Evolutionary conservation across 2,329 filamentous ascomycete species (phyloP), one percentile per base, ranked within the genome.

Genomic region (Didymella exigua): DNA sequence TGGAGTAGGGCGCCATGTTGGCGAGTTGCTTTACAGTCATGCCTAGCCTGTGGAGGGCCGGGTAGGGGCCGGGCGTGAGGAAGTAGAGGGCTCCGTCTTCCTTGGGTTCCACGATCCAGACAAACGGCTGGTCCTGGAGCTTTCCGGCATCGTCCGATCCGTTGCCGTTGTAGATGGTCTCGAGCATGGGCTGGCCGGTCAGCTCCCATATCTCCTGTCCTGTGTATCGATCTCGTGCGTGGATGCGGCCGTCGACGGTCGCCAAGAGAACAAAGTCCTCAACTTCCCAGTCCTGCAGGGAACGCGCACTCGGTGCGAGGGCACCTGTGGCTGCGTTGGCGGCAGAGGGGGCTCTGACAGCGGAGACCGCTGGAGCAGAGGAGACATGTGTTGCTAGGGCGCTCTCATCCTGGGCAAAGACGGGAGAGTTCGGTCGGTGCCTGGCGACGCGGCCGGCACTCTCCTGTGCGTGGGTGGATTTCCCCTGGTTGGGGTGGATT

Each of bases 261-360:
- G 95, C 93, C 89, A 99, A 84, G 83, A 99, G 91, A 81, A 98
- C 90, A 86, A 97, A 96, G 83, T 98, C 93, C 90, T 98, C 93
- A 81, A 97, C 93, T 89, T 97, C 91, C 93, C 93, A 98, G 81
- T 97, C 93, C 86, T 93, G 89, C 85, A 98, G 84, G 84, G 89
- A 96, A 87, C 93, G 93, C 93, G 92, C 93, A 89, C 70, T 69
- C 66, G 84, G 83, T 81, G 89, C 85, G 54, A 80, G 71, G 70
- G 75, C 79, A 67, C 68, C 73, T 55, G 70, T 69, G 69, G 75
- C 75, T 67, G 75, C 73, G 67, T 71, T 85, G 83, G 71, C 67
- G 67, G 86, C 86, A 86, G 86, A 86, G 86, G 89, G 90, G 91
- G 92, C 93, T 96, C 91, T 86, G 84, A 97, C 93, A 90, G 91